These are phyloP conservation scores for Solanum megistacrolobum DNA, from an alignment of 257 asterid species.

Conservation along the genomic window DNA sequence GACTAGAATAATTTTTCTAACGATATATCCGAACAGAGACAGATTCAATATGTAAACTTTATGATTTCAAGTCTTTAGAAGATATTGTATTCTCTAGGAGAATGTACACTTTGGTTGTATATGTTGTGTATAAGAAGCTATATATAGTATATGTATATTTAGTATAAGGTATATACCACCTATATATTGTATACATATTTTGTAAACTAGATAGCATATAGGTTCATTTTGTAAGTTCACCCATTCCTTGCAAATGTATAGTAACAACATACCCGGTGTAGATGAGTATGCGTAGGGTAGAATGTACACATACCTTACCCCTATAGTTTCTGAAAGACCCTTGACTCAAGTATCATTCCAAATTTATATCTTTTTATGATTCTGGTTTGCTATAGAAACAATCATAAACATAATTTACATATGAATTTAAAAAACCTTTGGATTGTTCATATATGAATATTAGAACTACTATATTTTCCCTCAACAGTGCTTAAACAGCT, in stretches of 20 bases:
- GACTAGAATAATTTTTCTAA: neutral
- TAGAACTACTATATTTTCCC: neutral
- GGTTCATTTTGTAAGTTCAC: neutral
- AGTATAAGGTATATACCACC: neutral
- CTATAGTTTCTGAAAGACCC: neutral
- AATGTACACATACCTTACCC: neutral
- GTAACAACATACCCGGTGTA: neutral
- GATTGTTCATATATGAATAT: neutral
- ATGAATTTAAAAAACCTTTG: neutral
- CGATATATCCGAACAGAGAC: fast-evolving
- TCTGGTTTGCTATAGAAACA: neutral
- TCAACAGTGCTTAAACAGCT: neutral
- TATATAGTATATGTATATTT: neutral
- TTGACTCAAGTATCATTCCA: neutral
- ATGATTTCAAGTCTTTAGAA: neutral
- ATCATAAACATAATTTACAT: neutral
- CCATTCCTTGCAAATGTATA: neutral
- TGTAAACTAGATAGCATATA: neutral
- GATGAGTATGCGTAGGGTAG: neutral
- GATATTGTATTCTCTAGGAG: neutral
- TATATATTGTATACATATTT: neutral
- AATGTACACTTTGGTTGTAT: neutral
- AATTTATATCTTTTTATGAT: neutral
- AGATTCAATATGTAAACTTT: neutral
- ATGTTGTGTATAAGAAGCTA: neutral